phyloP scores from a whole-genome alignment of 345 rosid species.

The Carallia brachiata region DNA sequence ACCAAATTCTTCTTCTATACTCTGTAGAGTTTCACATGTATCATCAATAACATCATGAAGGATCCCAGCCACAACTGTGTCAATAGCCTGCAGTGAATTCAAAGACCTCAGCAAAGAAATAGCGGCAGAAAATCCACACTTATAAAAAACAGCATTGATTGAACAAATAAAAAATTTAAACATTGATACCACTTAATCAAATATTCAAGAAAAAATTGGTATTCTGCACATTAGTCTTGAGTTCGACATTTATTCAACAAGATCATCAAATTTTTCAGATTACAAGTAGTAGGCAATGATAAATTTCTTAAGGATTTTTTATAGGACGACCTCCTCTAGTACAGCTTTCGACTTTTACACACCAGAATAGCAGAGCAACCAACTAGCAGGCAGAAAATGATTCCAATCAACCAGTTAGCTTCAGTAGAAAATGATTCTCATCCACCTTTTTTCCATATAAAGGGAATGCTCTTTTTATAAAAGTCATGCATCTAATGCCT shows the following conservation, averaged over 20 bases:
- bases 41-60: constrained; percentile 71
- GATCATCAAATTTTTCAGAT: too few relatives aligned
- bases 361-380: too few relatives aligned
- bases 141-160: background rate
- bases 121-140: background rate
- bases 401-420: too few relatives aligned
- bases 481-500: too few relatives aligned
- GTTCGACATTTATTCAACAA: background rate
- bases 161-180: background rate
- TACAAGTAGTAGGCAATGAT: too few relatives aligned
- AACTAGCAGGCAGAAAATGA: too few relatives aligned
- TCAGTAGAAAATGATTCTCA: too few relatives aligned
- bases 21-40: constrained; percentile 43
- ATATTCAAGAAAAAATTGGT: background rate
- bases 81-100: constrained; percentile 47
- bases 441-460: too few relatives aligned
- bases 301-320: too few relatives aligned
- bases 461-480: too few relatives aligned
- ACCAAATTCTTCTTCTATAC: constrained; percentile 57
- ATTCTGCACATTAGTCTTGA: background rate
- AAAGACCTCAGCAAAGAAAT: constrained; percentile 9
- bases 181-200: background rate
- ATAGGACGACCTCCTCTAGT: too few relatives aligned
- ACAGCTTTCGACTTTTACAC: too few relatives aligned
- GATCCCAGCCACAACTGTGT: constrained; percentile 69